Evolutionary conservation across 2,329 filamentous ascomycete genomes (phyloP).

Genomic region (Onygenales sp.): DNA sequence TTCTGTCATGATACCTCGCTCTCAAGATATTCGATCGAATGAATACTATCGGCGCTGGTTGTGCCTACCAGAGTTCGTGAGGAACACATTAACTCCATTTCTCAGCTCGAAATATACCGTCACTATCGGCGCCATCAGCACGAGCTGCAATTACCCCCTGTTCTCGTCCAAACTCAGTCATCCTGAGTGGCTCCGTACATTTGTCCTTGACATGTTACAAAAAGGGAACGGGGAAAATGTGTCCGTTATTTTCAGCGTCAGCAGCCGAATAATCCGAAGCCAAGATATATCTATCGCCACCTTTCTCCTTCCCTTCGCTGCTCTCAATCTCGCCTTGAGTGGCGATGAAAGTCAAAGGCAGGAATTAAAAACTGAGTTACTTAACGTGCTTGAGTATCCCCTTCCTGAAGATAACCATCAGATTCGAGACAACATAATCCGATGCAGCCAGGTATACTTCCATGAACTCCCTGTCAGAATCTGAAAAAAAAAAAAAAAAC

Average conservation of each 20-base stretch:
- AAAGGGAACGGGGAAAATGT: slow-evolving; percentile 67
- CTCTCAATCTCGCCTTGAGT: slow-evolving; percentile 72
- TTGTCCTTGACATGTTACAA: slow-evolving; percentile 74
- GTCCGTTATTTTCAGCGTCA: slow-evolving; percentile 66
- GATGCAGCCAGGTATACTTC: slow-evolving; percentile 69
- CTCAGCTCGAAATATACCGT: slow-evolving; percentile 74
- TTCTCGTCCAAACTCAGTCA: slow-evolving; percentile 62
- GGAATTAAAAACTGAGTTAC: slow-evolving; percentile 63
- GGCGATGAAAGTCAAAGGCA: slow-evolving; percentile 55
- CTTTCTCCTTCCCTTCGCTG: slow-evolving; percentile 80
- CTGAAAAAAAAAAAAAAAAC: neutral
- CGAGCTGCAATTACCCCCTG: slow-evolving; percentile 62
- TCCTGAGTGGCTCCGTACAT: slow-evolving; percentile 67
- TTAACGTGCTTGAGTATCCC: slow-evolving; percentile 60
- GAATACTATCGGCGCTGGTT: slow-evolving; percentile 66
- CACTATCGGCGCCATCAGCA: slow-evolving; percentile 46
- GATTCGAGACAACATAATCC: slow-evolving; percentile 65
- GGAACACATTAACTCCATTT: slow-evolving; percentile 80
- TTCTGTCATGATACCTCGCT: slow-evolving; percentile 40
- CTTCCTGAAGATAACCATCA: slow-evolving; percentile 44
- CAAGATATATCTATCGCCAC: slow-evolving; percentile 79
- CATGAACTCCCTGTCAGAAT: neutral
- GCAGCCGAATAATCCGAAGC: slow-evolving; percentile 72
- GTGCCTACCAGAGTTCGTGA: slow-evolving; percentile 63
- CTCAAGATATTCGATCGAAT: slow-evolving; percentile 46